These are phyloP conservation scores for Fusarium nurragi DNA, from an alignment of 2,329 filamentous ascomycete genomes.

Conservation along the genomic window DNA sequence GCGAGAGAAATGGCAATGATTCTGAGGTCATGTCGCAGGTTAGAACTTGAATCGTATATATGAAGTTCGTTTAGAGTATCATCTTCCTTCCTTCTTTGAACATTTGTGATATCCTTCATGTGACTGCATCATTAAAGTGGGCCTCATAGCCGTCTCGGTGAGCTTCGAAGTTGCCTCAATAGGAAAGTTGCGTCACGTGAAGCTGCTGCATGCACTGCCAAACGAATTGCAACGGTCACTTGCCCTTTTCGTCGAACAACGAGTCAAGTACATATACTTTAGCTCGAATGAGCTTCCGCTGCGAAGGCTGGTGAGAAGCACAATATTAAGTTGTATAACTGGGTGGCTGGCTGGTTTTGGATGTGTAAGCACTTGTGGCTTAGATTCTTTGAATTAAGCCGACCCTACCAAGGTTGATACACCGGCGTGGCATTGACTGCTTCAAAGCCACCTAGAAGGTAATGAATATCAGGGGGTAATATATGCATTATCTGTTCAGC, in stretches of 20 bases:
- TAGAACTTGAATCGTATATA: not conserved
- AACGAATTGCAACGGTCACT: slow-evolving; percentile 2
- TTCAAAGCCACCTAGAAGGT: not conserved
- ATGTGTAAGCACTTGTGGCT: slow-evolving; percentile 18
- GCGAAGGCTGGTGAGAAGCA: not conserved
- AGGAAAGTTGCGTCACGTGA: slow-evolving; percentile 37
- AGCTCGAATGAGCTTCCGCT: not conserved
- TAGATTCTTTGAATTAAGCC: slow-evolving; percentile 1
- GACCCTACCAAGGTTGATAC: not conserved
- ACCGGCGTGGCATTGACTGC: not conserved
- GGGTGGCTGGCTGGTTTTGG: not conserved
- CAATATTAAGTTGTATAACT: not conserved
- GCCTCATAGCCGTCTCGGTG: slow-evolving; percentile 17
- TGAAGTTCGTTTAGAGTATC: slow-evolving; percentile 7
- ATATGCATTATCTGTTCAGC: slow-evolving; percentile 5
- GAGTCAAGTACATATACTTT: slow-evolving; percentile 3
- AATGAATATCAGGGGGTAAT: not conserved
- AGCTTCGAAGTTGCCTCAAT: slow-evolving; percentile 21
- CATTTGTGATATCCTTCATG: slow-evolving; percentile 9
- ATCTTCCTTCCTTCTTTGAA: slow-evolving; percentile 16
- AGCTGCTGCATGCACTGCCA: not conserved
- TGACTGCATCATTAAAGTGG: not conserved
- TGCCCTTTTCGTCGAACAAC: not conserved
- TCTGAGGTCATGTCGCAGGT: slow-evolving; percentile 4
- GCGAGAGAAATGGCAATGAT: not conserved